Evolutionary conservation across 805 yeast genomes (phyloP).

Genomic region (Wickerhamomyces canadensis): DNA sequence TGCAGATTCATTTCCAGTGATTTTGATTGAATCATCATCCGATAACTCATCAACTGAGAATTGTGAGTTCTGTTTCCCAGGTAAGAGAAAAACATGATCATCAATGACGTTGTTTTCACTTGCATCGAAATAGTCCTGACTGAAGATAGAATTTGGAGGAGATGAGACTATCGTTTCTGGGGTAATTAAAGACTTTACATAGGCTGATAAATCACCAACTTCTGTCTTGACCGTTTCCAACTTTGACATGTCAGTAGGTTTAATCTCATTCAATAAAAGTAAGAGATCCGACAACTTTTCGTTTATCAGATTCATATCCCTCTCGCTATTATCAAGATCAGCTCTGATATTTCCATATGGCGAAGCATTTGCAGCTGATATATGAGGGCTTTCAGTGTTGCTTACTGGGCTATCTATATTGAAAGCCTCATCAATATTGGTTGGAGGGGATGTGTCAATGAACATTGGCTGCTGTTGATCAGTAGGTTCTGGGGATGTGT

Average conservation of each 20-base stretch:
- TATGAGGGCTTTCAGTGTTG: neutral
- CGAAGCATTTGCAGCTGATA: neutral
- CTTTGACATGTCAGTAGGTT: neutral
- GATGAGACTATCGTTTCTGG: conserved; percentile 6
- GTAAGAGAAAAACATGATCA: conserved; percentile 17
- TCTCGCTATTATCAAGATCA: no score
- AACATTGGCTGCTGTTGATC: conserved; percentile 1
- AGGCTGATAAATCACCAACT: conserved; percentile 4
- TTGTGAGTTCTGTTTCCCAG: conserved; percentile 10
- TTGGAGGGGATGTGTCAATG: neutral
- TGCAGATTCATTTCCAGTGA: conserved; percentile 3
- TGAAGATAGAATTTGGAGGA: conserved; percentile 31
- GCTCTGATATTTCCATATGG: neutral
- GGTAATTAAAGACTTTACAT: conserved; percentile 9
- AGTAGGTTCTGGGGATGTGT: conserved; percentile 1
- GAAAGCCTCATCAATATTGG: neutral
- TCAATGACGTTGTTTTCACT: conserved; percentile 36
- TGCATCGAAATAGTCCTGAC: conserved; percentile 65
- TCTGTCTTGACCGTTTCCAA: conserved; percentile 3
- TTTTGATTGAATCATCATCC: conserved; percentile 18
- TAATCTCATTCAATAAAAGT: neutral
- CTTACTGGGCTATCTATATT: neutral
- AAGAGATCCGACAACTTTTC: neutral
- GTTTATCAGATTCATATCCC: neutral
- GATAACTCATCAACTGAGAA: conserved; percentile 20